A percentile compares a stretch with the other conserved stretches of the same genome.
Evolutionary conservation across 2,329 filamentous ascomycete genomes (phyloP).

Genomic region (Aspergillus melleus): DNA sequence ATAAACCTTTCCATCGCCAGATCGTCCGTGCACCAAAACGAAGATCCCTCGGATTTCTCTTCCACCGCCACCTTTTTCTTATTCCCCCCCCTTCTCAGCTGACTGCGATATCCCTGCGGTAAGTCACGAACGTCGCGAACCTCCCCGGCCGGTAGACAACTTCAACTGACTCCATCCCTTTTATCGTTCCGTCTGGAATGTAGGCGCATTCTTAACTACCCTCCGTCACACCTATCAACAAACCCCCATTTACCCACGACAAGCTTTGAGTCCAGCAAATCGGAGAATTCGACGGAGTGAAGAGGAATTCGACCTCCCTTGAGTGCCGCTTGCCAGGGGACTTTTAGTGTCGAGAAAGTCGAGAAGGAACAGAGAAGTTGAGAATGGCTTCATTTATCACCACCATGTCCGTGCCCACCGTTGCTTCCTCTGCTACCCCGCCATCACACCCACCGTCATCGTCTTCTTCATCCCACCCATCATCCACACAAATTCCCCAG

Average conservation of each 20-base stretch:
- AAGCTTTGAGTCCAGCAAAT: background rate
- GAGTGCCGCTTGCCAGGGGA: background rate
- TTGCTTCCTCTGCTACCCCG: constrained; percentile 30
- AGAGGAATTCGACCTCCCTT: background rate
- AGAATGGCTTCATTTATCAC: constrained; percentile 76
- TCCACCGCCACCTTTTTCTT: background rate
- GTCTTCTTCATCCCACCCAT: constrained; percentile 13
- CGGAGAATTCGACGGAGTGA: background rate
- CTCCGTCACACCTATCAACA: constrained; percentile 21
- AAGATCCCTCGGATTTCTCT: background rate
- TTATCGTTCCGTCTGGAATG: constrained; percentile 21
- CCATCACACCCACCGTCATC: constrained; percentile 12
- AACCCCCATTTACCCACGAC: background rate
- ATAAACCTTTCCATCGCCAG: background rate
- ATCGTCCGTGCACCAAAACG: background rate
- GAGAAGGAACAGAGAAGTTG: constrained; percentile 1
- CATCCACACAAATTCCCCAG: constrained; percentile 17
- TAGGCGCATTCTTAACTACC: constrained; percentile 16
- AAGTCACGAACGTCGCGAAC: background rate
- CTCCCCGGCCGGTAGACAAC: background rate
- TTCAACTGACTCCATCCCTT: background rate
- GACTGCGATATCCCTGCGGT: background rate
- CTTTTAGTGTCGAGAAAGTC: background rate
- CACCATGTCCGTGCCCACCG: constrained; percentile 61
- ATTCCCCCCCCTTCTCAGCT: background rate